These are phyloP conservation scores for Neurospora sp. DNA, from an alignment of 495 filamentous ascomycete genomes.

Conservation along the genomic window DNA sequence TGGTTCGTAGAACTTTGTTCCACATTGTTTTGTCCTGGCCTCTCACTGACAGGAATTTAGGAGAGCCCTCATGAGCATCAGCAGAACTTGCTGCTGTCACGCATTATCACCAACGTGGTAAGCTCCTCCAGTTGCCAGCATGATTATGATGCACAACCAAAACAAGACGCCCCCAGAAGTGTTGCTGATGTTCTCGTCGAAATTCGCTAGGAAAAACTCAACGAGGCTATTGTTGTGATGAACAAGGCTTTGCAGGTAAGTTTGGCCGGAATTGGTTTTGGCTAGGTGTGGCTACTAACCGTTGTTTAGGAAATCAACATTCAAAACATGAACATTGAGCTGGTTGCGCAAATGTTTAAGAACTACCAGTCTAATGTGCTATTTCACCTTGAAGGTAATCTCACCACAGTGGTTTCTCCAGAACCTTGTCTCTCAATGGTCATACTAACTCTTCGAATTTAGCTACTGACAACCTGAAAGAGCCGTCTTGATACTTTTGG, in stretches of 20 bases:
- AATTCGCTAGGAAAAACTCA: conserved; percentile 76
- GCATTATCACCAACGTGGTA: conserved; percentile 97
- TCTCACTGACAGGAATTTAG: conserved; percentile 34
- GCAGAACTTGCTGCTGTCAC: conserved; percentile 82
- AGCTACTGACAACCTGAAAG: conserved; percentile 82
- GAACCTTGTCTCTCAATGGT: neutral
- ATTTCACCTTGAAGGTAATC: conserved; percentile 89
- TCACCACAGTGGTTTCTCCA: neutral
- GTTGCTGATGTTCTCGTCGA: conserved; percentile 1
- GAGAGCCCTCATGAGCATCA: conserved; percentile 97
- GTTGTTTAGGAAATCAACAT: conserved; percentile 82
- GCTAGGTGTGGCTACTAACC: neutral
- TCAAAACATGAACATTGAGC: conserved; percentile 95
- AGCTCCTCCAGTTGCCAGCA: conserved; percentile 20
- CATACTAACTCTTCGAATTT: neutral
- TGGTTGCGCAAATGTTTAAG: conserved; percentile 99
- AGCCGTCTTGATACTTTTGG: conserved; percentile 49
- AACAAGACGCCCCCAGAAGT: neutral
- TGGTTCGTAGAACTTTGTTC: neutral
- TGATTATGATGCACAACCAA: conserved; percentile 1
- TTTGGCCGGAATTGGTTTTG: neutral
- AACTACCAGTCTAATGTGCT: conserved; percentile 98
- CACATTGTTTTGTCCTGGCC: neutral
- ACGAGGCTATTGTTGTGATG: conserved; percentile 83
- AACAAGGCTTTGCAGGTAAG: conserved; percentile 81